Percentiles rank a stretch among this genome's conserved stretches.
Conservation (phyloP, 805 yeast species). For the Saccharomycopsis olivae region DNA sequence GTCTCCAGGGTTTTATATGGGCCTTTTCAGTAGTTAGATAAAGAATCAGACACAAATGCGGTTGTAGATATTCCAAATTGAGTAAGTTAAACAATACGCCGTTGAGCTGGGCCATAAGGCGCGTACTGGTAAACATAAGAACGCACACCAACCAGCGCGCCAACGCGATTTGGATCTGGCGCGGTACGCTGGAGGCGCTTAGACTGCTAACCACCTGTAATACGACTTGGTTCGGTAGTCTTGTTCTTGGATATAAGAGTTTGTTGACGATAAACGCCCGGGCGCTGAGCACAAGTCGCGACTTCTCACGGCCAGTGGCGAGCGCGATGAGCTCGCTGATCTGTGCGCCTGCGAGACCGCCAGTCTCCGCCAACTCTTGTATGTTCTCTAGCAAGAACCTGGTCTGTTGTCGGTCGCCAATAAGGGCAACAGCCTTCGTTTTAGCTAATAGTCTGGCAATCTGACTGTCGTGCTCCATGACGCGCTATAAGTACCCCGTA, state of each 20-base stretch:
- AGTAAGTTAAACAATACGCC: not conserved
- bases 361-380: not conserved
- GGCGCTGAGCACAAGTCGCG: no score
- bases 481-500: no score
- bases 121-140: not conserved
- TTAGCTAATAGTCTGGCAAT: no score
- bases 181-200: not conserved
- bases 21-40: not conserved
- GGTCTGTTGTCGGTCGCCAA: not conserved
- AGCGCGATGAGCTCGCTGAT: not conserved
- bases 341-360: not conserved
- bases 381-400: not conserved
- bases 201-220: not conserved
- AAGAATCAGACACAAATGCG: not conserved
- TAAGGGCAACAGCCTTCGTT: no score
- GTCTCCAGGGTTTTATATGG: slow-evolving; percentile 2
- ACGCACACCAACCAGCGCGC: slow-evolving; percentile 2
- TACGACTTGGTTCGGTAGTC: not conserved
- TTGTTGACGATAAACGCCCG: not conserved
- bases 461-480: no score
- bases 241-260: not conserved
- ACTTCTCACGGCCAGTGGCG: no score
- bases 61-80: not conserved
- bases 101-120: not conserved
- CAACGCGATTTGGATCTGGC: not conserved